Evolutionary conservation across 2,329 filamentous ascomycete species (phyloP), one percentile per base, ranked within the genome.

Genomic region (Fulvia fulva): DNA sequence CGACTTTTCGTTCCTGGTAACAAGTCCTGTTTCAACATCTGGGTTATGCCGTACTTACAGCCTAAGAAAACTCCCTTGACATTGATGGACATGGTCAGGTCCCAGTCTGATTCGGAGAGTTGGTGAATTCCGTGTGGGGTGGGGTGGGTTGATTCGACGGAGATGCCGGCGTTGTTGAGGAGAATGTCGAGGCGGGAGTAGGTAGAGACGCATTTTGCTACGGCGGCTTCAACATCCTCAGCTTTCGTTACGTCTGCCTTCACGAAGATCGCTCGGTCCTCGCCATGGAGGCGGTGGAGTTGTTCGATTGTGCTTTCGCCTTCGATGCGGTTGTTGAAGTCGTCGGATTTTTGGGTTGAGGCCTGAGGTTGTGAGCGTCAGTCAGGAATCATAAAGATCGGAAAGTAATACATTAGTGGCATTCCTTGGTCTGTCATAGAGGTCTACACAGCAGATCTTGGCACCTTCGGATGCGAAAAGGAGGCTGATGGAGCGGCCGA

Each of bases 21-120:
- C 11, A 60, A 65, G 26, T 72, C 67, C 63, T 77, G 74, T 47
- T 64, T 62, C 46, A 75, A 58, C 67, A 77, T 75, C 53, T 76
- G 73, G 2, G 61, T 44, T 6, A 72, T 63, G 2, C 67, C 73
- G 58, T 73, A 75, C 53, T 76, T 76, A 56, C 68, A 74, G 6
- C 74, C 70, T 12, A 76, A 67, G 55, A 76, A 77, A 5, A 75
- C 69, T 7, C 71, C 70, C 50, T 72, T 72, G 19, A 68, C 65
- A 61, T 76, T 76, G 50, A 76, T 68, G 5, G 64, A 61, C 66
- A 75, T 68, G 14, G 71, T 71, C 12, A 67, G 64, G 58, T 76
- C 75, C 59, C 68, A 76, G 45, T 73, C 64, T 14, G 58, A 61
- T 55, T 74, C 72, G 23, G 64, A 63, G 14, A 67, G 67, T 56